Conservation (phyloP, 2,329 filamentous ascomycete genomes). For the Harringtonia aguacate region DNA sequence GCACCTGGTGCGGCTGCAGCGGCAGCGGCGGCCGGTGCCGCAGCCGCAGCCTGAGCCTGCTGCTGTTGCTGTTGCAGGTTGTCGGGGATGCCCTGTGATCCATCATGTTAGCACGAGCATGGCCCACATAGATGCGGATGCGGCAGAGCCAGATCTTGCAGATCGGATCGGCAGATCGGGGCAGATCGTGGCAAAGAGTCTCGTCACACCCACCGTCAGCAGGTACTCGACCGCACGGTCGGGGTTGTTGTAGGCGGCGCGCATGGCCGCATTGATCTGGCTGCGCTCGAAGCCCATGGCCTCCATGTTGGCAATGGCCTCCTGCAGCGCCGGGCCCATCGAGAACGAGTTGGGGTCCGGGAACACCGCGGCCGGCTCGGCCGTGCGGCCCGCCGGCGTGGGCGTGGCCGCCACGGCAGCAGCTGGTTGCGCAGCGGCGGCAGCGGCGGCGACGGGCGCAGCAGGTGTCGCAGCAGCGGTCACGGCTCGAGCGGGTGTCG, state of each 20-base stretch:
- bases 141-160: not conserved
- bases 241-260: conserved; percentile 92
- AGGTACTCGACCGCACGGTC: conserved; percentile 97
- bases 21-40: conserved; percentile 15
- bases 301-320: conserved; percentile 86
- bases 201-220: conserved; percentile 64
- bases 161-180: no score
- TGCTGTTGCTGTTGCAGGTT: conserved; percentile 56
- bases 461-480: conserved; percentile 34
- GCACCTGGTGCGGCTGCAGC: conserved; percentile 30
- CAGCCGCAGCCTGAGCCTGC: conserved; percentile 19
- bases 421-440: conserved; percentile 31
- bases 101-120: no score
- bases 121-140: not conserved
- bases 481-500: conserved; percentile 33
- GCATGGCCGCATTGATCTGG: conserved; percentile 88
- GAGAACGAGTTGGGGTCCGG: conserved; percentile 74
- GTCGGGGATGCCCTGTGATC: conserved; percentile 80
- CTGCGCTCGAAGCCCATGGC: conserved; percentile 88
- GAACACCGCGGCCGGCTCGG: conserved; percentile 27
- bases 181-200: no score
- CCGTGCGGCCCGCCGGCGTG: conserved; percentile 23
- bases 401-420: conserved; percentile 34
- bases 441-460: conserved; percentile 37
- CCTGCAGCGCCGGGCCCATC: conserved; percentile 71